Evolutionary conservation across 495 filamentous ascomycete species (phyloP).

Genomic region (Lepraria neglecta): DNA sequence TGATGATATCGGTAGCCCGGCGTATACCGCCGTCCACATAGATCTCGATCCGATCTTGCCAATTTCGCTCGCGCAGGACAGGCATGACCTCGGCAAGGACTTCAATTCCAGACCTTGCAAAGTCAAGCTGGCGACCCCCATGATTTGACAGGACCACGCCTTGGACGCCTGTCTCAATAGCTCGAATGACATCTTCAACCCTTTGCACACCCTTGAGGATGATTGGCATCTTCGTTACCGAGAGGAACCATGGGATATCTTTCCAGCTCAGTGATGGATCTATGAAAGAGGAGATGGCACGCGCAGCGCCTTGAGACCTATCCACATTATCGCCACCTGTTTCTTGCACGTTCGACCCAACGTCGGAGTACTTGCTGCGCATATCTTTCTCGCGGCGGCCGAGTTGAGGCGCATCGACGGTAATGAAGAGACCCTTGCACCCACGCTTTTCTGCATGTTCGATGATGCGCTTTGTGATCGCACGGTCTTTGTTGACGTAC

Average conservation of each 20-base stretch:
- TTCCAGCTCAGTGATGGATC: constrained; percentile 86
- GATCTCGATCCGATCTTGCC: constrained; percentile 80
- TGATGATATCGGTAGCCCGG: constrained; percentile 89
- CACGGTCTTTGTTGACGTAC: constrained; percentile 96
- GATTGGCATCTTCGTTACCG: constrained; percentile 93
- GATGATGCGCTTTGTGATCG: constrained; percentile 84
- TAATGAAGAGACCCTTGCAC: constrained; percentile 96
- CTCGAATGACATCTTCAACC: constrained; percentile 86
- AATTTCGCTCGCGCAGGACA: constrained; percentile 71
- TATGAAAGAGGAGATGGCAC: constrained; percentile 92
- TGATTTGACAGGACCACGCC: constrained; percentile 96
- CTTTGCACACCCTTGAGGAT: constrained; percentile 94
- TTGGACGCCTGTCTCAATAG: constrained; percentile 75
- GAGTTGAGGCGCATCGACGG: constrained; percentile 93
- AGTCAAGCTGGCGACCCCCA: constrained; percentile 94
- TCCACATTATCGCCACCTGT: constrained; percentile 59
- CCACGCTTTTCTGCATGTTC: constrained; percentile 85
- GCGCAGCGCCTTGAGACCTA: constrained; percentile 81
- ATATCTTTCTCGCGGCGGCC: constrained; percentile 93
- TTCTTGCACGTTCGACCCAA: constrained; percentile 75
- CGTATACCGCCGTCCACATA: constrained; percentile 88
- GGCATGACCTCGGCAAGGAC: constrained; percentile 96
- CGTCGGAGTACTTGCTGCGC: constrained; percentile 85
- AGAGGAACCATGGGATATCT: constrained; percentile 90
- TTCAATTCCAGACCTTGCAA: constrained; percentile 84